These are phyloP conservation scores for Plasmodium blacklocki DNA, from an alignment of 169 alveolate genomes.

Conservation along the genomic window DNA sequence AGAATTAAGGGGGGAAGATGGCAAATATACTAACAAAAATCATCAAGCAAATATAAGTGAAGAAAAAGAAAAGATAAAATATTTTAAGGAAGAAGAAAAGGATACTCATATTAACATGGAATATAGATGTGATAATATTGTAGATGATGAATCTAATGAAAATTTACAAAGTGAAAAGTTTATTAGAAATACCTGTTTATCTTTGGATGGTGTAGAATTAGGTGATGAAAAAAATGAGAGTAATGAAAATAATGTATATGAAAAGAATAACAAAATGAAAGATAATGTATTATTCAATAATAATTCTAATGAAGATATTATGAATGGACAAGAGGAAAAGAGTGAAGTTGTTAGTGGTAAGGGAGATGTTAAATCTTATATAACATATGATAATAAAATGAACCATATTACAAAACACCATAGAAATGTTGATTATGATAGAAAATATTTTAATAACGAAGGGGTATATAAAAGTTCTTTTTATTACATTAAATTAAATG, in stretches of 20 bases:
- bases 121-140: not conserved
- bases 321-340: constrained; percentile 27
- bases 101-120: constrained; percentile 7
- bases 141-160: not conserved
- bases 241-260: not conserved
- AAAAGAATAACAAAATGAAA: constrained; percentile 7
- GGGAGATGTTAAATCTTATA: constrained; percentile 1
- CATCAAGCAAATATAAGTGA: not conserved
- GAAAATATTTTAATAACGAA: constrained; percentile 9
- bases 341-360: not conserved
- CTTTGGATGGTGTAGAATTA: constrained; percentile 4
- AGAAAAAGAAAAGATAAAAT: constrained; percentile 5
- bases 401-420: constrained; percentile 16
- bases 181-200: constrained; percentile 15
- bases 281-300: not conserved
- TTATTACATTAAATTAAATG: constrained; percentile 10
- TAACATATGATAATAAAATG: constrained; percentile 8
- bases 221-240: constrained; percentile 8
- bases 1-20: not conserved
- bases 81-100: not conserved
- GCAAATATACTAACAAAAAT: not conserved
- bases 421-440: constrained; percentile 22
- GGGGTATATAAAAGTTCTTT: not conserved
- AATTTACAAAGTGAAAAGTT: constrained; percentile 1
- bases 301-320: constrained; percentile 18